Base-by-base conservation (phyloP, 2,329 filamentous ascomycete species). In the Pseudocercospora fijiensis region DNA sequence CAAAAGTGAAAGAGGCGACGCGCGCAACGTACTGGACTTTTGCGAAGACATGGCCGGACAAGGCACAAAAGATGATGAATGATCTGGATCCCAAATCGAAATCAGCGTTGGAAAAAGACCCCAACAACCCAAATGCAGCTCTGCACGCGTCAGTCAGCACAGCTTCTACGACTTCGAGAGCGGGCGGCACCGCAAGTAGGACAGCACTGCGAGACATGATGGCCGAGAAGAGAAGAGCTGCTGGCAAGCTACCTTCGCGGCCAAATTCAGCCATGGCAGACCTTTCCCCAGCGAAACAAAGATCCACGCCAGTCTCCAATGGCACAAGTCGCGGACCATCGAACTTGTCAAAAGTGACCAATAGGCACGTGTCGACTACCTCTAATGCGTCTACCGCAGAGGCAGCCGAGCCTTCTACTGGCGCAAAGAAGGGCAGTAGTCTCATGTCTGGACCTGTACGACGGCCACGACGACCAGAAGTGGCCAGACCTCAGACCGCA, bases 21-120 rank as follows among this genome's bases (percentile, higher is more conserved):
- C 87, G 95, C 70, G 85, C 86, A 41, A 91, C 92, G 0, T 99
- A 91, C 76, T 99, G 95, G 95, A 82, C 82, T 0, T 97, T 93
- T 75, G 86, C 88, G 64, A 81, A 81, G 33, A 83, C 91, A 18
- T 98, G 92, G 91, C 89, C 90, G 2, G 83, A 88, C 20, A 87
- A 85, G 73, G 92, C 92, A 43, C 89, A 94, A 72, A 81, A 80
- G 4, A 91, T 98, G 70, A 90, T 96, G 83, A 85, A 86, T 45
- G 84, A 84, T 13, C 83, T 98, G 11, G 93, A 97, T 65, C 75
- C 85, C 7, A 92, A 92, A 76, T 90, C 92, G 2, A 90, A 91
- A 74, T 88, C 87, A 61, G 82, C 94, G 30, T 81, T 99, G 18
- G 89, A 93, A 69, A 96, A 92, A 71, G 91, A 96, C 70, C 83